These are phyloP conservation scores for Bipolaris cookei DNA, from an alignment of 2,329 filamentous ascomycete species.

Conservation along the genomic window DNA sequence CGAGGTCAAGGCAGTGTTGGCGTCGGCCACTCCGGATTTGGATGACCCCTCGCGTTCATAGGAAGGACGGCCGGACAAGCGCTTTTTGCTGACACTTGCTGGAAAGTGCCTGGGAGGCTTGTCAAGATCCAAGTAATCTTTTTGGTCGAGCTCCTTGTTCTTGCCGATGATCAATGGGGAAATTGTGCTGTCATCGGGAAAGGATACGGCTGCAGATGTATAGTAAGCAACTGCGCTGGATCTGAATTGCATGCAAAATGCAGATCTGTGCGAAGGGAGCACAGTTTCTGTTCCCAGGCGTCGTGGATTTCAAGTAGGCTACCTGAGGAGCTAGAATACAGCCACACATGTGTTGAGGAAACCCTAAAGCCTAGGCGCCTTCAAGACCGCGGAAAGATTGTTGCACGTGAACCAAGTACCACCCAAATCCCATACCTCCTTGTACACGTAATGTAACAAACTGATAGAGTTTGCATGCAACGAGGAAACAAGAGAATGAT, in stretches of 20 bases:
- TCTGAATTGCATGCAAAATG: not conserved
- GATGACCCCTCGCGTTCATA: slow-evolving; percentile 39
- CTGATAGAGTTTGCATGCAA: not conserved
- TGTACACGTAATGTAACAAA: not conserved
- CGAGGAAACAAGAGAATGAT: not conserved
- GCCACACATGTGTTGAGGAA: not conserved
- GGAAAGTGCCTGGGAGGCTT: slow-evolving; percentile 46
- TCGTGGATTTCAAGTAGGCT: not conserved
- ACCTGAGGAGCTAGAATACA: slow-evolving; percentile 1
- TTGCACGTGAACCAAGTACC: not conserved
- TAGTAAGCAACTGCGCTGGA: slow-evolving; percentile 31
- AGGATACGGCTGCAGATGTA: slow-evolving; percentile 52
- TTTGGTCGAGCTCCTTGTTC: slow-evolving; percentile 53
- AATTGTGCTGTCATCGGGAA: slow-evolving; percentile 53
- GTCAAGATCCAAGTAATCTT: slow-evolving; percentile 51
- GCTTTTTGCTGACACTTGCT: slow-evolving; percentile 50
- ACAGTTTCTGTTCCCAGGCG: not conserved
- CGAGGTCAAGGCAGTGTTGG: slow-evolving; percentile 41
- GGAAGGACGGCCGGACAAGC: slow-evolving; percentile 53
- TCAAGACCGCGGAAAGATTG: not conserved
- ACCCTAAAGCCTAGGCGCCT: not conserved
- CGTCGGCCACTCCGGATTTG: slow-evolving; percentile 29
- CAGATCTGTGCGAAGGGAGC: not conserved
- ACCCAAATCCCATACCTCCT: not conserved
- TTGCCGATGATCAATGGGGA: slow-evolving; percentile 56